Evolutionary conservation across 2,329 filamentous ascomycete species (phyloP), one percentile per base, ranked within the genome.

Genomic region (Fusarium pininemorale): DNA sequence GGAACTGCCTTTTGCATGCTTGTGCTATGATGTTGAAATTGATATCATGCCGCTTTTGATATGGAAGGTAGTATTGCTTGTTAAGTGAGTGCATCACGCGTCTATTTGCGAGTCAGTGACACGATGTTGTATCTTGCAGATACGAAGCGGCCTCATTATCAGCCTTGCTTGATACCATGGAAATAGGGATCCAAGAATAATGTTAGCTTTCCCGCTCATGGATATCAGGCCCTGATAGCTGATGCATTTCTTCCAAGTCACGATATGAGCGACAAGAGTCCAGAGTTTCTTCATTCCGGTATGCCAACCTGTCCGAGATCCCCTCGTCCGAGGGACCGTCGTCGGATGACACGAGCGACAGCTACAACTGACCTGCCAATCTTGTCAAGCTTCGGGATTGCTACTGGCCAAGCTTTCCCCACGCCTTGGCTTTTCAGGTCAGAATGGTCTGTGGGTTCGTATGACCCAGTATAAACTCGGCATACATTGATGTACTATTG

Each of bases 161-260:
- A 24, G 38, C 12, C 26, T 56, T 18, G n/a, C n/a, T 37, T 26
- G 16, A 16, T 35, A 12, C 16, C 16, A 20, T 37, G 2, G 10
- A 4, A 4, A 35, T 24, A 35, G 6, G 16, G 3, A 6, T 0
- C 12, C 12, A 26, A 20, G 13, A 20, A 11, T 7, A 1, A 0
- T 2, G 3, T 5, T 5, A 1, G 9, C 4, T 15, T 20, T 37
- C 9, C 4, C 13, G 9, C 6, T 16, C 26, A 15, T 6, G 1
- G 0, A 22, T 3, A 6, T 0, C 0, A 15, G 6, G 13, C 0
- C 6, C 5, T 5, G 3, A 4, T 0, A 6, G 11, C 26, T 28
- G 20, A 11, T 18, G 6, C 3, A 4, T 4, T 11, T 7, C 6
- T 13, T 22, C 4, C 6, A 15, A 4, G 9, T 8, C 13, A 22